Evolutionary conservation across 352 stramenopile genomes (phyloP).

Genomic region (Phytopythium kandeliae): DNA sequence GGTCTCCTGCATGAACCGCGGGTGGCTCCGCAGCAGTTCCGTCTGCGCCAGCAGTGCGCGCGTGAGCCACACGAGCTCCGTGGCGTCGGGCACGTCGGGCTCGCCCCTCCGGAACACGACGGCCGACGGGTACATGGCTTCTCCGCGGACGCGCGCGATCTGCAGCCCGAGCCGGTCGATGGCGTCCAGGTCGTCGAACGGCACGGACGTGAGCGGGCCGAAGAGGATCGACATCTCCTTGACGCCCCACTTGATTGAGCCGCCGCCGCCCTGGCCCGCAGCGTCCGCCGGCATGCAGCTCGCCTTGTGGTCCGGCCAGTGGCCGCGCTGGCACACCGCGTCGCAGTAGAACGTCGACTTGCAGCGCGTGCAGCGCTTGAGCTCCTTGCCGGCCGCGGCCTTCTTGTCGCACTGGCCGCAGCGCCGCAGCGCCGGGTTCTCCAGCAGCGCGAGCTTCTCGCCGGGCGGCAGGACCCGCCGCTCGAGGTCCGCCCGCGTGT

Average conservation of each 20-base stretch:
- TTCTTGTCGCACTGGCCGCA: constrained; percentile 81
- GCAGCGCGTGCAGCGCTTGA: constrained; percentile 81
- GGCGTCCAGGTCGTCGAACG: constrained; percentile 75
- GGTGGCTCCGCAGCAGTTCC: constrained; percentile 59
- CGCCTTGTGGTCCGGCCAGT: constrained; percentile 84
- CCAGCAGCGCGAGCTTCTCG: constrained; percentile 65
- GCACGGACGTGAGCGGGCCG: constrained; percentile 54
- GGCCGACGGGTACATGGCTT: constrained; percentile 57
- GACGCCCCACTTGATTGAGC: constrained; percentile 70
- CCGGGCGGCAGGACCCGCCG: constrained; percentile 62
- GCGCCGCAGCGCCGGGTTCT: constrained; percentile 60
- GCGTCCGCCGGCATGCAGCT: constrained; percentile 51
- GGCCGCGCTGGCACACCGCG: constrained; percentile 56
- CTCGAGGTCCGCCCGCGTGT: constrained; percentile 67
- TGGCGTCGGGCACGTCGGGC: constrained; percentile 48
- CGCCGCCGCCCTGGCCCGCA: constrained; percentile 19
- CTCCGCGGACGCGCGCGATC: constrained; percentile 38
- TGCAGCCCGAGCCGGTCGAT: constrained; percentile 51
- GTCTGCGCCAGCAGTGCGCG: constrained; percentile 57
- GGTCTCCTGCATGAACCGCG: constrained; percentile 64
- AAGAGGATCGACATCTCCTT: constrained; percentile 85
- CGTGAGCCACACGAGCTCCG: constrained; percentile 67
- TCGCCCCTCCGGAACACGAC: constrained; percentile 74
- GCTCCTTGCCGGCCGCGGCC: constrained; percentile 37
- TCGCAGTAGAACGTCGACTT: constrained; percentile 84